These are phyloP conservation scores for Populus alba DNA, from an alignment of 345 rosid genomes.

Conservation along the genomic window DNA sequence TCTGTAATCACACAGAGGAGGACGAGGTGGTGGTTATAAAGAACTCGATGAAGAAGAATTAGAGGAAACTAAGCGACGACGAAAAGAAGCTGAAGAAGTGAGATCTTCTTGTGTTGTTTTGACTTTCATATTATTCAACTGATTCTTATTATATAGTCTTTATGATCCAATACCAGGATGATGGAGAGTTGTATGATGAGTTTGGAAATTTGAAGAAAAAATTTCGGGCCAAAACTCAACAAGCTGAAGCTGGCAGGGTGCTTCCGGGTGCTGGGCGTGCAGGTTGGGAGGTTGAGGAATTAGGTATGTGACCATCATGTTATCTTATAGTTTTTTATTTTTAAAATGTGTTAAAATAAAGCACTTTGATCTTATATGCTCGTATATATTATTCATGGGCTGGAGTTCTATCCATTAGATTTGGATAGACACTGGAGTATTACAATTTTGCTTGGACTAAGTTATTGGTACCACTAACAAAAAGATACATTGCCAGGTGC, in stretches of 20 bases:
- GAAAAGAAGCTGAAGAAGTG: slow-evolving; percentile 93
- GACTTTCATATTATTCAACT: slow-evolving; percentile 6
- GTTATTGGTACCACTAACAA: background rate
- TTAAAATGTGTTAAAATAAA: background rate
- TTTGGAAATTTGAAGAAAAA: slow-evolving; percentile 98
- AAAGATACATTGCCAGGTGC: slow-evolving; percentile 40
- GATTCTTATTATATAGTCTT: slow-evolving; percentile 18
- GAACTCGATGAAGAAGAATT: slow-evolving; percentile 98
- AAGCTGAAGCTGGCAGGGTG: slow-evolving; percentile 58
- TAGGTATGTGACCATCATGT: slow-evolving; percentile 45
- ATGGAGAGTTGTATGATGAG: slow-evolving; percentile 97
- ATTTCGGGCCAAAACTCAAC: slow-evolving; percentile 80
- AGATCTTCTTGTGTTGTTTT: slow-evolving; percentile 20
- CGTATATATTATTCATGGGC: background rate
- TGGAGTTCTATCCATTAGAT: background rate
- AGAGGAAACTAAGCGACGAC: slow-evolving; percentile 90
- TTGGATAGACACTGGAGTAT: background rate
- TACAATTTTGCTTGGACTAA: background rate
- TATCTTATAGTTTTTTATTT: background rate
- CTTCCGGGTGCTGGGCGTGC: slow-evolving; percentile 93
- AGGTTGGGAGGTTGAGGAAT: slow-evolving; percentile 95
- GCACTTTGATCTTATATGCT: background rate
- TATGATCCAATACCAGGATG: slow-evolving; percentile 55
- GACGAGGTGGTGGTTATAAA: slow-evolving; percentile 97
- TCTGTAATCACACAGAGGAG: slow-evolving; percentile 60